Percentiles rank a stretch among this genome's conserved stretches.
Evolutionary conservation across 768 basidiomycete species (phyloP).

Genomic region (Crassisporium funariophilum): DNA sequence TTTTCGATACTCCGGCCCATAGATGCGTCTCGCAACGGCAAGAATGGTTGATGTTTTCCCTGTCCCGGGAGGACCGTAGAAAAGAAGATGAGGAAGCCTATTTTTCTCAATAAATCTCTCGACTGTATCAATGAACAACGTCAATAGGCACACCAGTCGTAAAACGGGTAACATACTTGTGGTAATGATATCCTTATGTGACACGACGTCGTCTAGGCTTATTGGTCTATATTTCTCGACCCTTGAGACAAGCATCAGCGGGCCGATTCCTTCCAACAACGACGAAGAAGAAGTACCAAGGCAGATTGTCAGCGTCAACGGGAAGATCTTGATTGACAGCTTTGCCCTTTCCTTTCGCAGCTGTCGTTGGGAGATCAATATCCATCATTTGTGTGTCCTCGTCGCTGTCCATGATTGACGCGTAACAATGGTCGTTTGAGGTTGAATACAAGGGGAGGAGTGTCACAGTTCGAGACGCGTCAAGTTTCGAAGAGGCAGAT

Average conservation of each 20-base stretch:
- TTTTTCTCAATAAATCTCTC: conserved; percentile 97
- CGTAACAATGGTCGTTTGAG: conserved; percentile 12
- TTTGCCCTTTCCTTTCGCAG: conserved; percentile 75
- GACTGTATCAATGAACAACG: conserved; percentile 55
- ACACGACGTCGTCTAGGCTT: conserved; percentile 91
- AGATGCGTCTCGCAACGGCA: conserved; percentile 93
- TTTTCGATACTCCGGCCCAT: conserved; percentile 82
- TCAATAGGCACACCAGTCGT: conserved; percentile 6
- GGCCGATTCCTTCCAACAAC: neutral
- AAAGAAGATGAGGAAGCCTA: conserved; percentile 89
- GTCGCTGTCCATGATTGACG: conserved; percentile 55
- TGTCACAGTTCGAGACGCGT: conserved; percentile 11
- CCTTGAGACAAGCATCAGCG: conserved; percentile 48
- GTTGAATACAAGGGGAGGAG: neutral
- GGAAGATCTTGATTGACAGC: conserved; percentile 44
- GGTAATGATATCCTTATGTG: conserved; percentile 91
- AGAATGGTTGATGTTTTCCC: conserved; percentile 98
- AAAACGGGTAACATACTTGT: conserved; percentile 67
- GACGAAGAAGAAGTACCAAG: conserved; percentile 62
- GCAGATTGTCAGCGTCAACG: conserved; percentile 67
- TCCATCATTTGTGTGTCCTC: conserved; percentile 57
- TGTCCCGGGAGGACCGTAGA: conserved; percentile 98
- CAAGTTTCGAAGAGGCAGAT: no score
- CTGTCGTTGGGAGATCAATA: conserved; percentile 35
- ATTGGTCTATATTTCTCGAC: conserved; percentile 98